phyloP scores from a whole-genome alignment of 2,329 filamentous ascomycete genomes.

The Nemania bipapillata region DNA sequence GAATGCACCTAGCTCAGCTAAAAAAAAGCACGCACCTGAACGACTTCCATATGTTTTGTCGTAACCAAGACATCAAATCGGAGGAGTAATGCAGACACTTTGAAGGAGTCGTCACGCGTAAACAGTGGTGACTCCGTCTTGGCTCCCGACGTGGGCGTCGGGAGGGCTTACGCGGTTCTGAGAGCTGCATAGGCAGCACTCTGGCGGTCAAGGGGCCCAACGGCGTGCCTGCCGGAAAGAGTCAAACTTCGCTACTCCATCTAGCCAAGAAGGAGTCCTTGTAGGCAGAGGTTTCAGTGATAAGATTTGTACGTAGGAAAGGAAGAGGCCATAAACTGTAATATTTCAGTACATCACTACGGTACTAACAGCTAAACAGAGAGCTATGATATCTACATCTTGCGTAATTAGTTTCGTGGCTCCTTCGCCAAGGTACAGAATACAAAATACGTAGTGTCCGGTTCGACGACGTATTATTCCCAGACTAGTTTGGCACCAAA shows the following conservation, averaged over 20 bases:
- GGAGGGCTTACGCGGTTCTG: constrained; percentile 22
- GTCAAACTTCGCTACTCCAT: not conserved
- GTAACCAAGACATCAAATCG: not conserved
- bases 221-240: not conserved
- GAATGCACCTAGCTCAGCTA: not conserved
- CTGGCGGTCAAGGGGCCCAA: constrained; percentile 3
- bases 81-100: not conserved
- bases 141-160: not conserved
- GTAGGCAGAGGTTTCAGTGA: not conserved
- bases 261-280: not conserved
- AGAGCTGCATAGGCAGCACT: not conserved
- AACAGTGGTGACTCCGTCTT: constrained; percentile 2
- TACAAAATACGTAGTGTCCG: no score
- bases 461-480: not conserved
- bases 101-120: not conserved
- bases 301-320: not conserved
- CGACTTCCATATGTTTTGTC: not conserved
- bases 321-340: not conserved
- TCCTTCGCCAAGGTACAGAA: not conserved
- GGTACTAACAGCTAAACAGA: no score
- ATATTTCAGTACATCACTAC: no score
- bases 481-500: not conserved
- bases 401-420: not conserved
- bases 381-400: not conserved
- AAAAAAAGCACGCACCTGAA: not conserved